Evolutionary conservation across 352 stramenopile species (phyloP).

Genomic region (Thraustochytrium striatum): DNA sequence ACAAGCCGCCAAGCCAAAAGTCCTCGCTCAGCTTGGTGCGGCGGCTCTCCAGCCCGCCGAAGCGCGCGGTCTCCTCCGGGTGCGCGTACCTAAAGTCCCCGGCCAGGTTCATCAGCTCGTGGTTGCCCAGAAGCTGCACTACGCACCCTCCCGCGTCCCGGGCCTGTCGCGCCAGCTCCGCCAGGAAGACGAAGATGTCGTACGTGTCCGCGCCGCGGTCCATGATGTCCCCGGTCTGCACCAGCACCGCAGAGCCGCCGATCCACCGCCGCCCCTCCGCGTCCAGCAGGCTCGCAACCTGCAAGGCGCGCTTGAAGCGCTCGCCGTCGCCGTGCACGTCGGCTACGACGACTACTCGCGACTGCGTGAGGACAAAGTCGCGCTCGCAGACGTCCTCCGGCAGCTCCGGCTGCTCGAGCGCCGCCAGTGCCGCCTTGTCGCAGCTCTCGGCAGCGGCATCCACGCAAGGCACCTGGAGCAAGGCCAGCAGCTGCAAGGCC

Average conservation of each 20-base stretch:
- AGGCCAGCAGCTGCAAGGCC: background rate
- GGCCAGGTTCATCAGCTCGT: constrained; percentile 49
- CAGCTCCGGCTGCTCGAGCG: too few relatives aligned
- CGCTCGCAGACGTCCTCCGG: background rate
- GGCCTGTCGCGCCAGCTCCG: background rate
- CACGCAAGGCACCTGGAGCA: background rate
- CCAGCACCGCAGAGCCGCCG: constrained; percentile 35
- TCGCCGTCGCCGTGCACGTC: constrained; percentile 28
- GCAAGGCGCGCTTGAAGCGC: background rate
- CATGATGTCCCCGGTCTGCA: constrained; percentile 46
- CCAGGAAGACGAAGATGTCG: constrained; percentile 14
- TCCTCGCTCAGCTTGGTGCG: background rate
- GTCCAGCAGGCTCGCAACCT: background rate
- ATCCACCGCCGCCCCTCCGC: constrained; percentile 8
- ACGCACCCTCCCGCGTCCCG: constrained; percentile 29
- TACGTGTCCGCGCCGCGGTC: constrained; percentile 32
- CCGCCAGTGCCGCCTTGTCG: background rate
- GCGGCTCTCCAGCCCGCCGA: background rate
- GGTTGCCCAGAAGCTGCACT: constrained; percentile 44
- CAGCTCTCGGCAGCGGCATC: background rate
- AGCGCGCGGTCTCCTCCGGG: constrained; percentile 23
- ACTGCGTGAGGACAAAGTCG: background rate
- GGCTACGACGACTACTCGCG: constrained; percentile 24
- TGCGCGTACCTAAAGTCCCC: constrained; percentile 44
- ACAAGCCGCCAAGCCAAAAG: background rate